phyloP scores from a whole-genome alignment of 2,329 filamentous ascomycete genomes.

The Aspergillus quadricinctus region DNA sequence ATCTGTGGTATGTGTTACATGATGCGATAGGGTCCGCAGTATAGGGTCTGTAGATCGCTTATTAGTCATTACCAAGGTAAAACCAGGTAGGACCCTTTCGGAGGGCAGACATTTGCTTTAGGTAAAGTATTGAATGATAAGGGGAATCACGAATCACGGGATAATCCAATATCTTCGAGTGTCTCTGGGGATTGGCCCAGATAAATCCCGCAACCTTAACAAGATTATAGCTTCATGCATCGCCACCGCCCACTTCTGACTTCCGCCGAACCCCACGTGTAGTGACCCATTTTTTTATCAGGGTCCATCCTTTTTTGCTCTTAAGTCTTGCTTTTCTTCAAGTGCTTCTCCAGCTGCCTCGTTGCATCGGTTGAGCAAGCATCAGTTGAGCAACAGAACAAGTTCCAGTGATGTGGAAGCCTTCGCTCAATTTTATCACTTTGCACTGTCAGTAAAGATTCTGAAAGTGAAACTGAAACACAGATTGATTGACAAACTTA shows the following conservation, averaged over 20 bases:
- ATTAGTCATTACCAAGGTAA: no score
- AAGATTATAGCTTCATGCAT: background rate
- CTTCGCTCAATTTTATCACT: conserved; percentile 23
- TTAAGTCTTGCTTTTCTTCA: background rate
- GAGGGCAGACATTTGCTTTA: background rate
- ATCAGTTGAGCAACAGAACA: no score
- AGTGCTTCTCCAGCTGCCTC: background rate
- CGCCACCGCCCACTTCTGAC: background rate
- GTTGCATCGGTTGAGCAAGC: no score
- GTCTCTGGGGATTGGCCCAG: background rate
- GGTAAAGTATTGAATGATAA: background rate
- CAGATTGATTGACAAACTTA: background rate
- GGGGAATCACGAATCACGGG: no score
- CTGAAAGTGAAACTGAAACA: background rate
- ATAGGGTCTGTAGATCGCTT: no score
- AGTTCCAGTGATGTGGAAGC: conserved; percentile 17
- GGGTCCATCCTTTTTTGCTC: background rate
- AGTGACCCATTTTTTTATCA: background rate
- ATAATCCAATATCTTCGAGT: background rate
- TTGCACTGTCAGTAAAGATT: conserved; percentile 23
- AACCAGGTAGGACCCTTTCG: no score
- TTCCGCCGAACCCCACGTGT: background rate
- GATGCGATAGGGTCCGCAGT: no score
- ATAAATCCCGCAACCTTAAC: background rate
- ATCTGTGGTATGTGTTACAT: no score